Evolutionary conservation across 2,329 filamentous ascomycete genomes (phyloP), one percentile per base, ranked within the genome.

Genomic region (Madurella mycetomatis): DNA sequence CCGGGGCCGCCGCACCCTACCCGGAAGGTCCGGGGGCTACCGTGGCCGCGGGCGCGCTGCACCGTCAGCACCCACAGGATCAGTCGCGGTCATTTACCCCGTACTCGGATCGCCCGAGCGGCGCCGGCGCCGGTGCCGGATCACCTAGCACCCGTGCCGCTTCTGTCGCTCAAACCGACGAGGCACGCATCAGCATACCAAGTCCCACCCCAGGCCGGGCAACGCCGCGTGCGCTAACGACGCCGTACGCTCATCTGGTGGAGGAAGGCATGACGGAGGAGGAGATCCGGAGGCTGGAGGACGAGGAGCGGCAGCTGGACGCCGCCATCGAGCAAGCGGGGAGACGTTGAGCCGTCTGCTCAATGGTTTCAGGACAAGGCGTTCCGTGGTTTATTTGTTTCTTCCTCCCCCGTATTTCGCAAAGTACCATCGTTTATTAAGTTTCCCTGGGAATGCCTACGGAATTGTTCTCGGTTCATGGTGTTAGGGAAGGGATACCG

Each of bases 261-360:
- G 80, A 84, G 62, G 80, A 82, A n/a, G 77, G 79, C 47, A 84
- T 84, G 80, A 82, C 80, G 46, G 70, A 72, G 9, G 80, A 78
- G 0, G 79, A 84, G 64, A 79, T 83, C 46, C 70, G 74, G 49
- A 66, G 77, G 58, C 60, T 84, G 41, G 80, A 82, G 62, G 80
- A 82, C 57, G 81, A 84, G 63, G 81, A 84, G 67, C 66, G 76
- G 56, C 74, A 78, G 56, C 69, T 84, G 37, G 81, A 84, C 52
- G 77, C 72, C 13, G 81, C 78, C 31, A 83, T 84, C 62, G 77
- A 78, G 65, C 72, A 73, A 50, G 59, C 58, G 13, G 55, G 51
- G 39, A 54, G 55, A 44, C 53, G 59, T 19, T 54, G 51, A 56
- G 42, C 41, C 43, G 44, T 49, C 32, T 17, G 19, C 19, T 43